phyloP scores from a whole-genome alignment of 2,329 filamentous ascomycete genomes.

The Pseudopyrenochaeta lycopersici region DNA sequence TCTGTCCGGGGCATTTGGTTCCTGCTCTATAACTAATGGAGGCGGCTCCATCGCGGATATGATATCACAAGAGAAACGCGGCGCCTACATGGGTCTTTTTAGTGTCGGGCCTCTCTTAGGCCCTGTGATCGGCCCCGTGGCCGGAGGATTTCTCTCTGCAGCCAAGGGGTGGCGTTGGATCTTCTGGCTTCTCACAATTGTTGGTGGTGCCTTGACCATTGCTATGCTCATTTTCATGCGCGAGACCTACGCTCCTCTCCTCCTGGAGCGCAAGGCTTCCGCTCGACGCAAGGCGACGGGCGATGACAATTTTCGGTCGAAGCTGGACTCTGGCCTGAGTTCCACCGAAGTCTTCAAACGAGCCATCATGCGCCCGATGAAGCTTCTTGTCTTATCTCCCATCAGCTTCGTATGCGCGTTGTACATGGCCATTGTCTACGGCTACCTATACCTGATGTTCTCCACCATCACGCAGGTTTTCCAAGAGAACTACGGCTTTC shows the following conservation, averaged over 20 bases:
- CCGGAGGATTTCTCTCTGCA: conserved; percentile 16
- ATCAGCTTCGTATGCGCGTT: conserved; percentile 27
- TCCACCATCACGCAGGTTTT: conserved; percentile 76
- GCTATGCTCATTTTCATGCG: conserved; percentile 36
- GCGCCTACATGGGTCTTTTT: conserved; percentile 25
- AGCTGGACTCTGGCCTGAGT: conserved; percentile 12
- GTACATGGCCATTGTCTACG: conserved; percentile 15
- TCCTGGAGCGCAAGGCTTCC: conserved; percentile 45
- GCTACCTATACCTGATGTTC: conserved; percentile 20
- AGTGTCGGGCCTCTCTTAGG: conserved; percentile 21
- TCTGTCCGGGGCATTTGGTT: conserved; percentile 39
- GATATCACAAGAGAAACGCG: conserved; percentile 21
- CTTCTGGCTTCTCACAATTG: conserved; percentile 17
- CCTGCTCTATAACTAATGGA: conserved; percentile 26
- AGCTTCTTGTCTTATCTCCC: conserved; percentile 32
- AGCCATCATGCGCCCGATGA: conserved; percentile 34
- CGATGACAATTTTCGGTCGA: conserved; percentile 35
- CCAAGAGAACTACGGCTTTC: conserved; percentile 74
- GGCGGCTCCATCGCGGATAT: conserved; percentile 38
- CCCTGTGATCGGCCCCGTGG: conserved; percentile 22
- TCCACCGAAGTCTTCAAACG: conserved; percentile 16
- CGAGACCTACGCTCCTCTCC: conserved; percentile 31
- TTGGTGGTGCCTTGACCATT: conserved; percentile 29
- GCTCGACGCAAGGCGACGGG: conserved; percentile 34
- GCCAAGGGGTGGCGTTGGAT: conserved; percentile 23